These are phyloP conservation scores for Ilyonectria robusta DNA, from an alignment of 2,329 filamentous ascomycete genomes.

Conservation along the genomic window DNA sequence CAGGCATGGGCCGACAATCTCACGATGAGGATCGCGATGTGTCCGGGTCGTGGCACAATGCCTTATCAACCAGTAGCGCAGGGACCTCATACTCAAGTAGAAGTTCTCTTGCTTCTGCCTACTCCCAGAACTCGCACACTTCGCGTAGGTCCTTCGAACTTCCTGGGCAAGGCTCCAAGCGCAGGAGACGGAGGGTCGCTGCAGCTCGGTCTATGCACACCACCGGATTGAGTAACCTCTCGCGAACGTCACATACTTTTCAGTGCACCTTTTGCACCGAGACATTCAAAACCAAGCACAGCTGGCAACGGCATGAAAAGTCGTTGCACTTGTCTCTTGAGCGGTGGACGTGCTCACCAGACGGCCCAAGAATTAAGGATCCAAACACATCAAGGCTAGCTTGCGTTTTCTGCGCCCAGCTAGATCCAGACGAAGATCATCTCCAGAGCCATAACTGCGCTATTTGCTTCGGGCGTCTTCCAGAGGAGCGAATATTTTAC, in stretches of 20 bases:
- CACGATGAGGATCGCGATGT: too few species aligned
- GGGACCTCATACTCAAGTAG: slow-evolving; percentile 20
- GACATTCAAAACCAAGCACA: slow-evolving; percentile 59
- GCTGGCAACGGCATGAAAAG: slow-evolving; percentile 65
- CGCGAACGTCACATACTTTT: slow-evolving; percentile 29
- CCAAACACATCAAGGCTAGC: slow-evolving; percentile 54
- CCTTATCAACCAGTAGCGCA: slow-evolving; percentile 34
- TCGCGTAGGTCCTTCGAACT: not conserved
- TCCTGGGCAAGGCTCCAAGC: not conserved
- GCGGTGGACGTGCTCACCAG: slow-evolving; percentile 58
- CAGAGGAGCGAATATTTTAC: slow-evolving; percentile 58
- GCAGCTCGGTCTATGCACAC: not conserved
- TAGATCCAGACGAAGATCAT: slow-evolving; percentile 50
- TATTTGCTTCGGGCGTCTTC: slow-evolving; percentile 63
- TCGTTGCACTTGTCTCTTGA: slow-evolving; percentile 60
- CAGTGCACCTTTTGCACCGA: slow-evolving; percentile 62
- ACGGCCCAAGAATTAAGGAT: slow-evolving; percentile 53
- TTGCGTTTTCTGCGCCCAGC: slow-evolving; percentile 54
- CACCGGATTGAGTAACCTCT: not conserved
- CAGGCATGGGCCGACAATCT: not conserved
- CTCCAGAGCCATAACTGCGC: slow-evolving; percentile 51
- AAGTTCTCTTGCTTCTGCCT: not conserved
- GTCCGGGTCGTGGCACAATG: slow-evolving; percentile 13
- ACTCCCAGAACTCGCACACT: not conserved
- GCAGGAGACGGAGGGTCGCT: not conserved